Conservation (phyloP, 768 basidiomycete genomes). For the Zangia roseola region DNA sequence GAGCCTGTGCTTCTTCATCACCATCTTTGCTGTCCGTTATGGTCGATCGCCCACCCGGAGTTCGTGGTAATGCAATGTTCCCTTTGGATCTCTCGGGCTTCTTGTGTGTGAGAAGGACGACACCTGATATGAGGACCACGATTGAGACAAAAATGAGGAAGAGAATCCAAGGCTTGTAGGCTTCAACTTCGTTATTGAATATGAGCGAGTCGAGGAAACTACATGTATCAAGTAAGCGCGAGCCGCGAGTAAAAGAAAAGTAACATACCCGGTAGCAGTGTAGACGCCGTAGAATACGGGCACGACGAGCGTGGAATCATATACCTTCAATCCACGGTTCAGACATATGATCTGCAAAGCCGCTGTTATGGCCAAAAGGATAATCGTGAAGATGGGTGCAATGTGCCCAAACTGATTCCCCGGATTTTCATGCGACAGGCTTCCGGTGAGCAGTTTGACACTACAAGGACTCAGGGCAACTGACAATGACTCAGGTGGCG, state of each 20-base stretch:
- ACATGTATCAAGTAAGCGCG: constrained; percentile 5
- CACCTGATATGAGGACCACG: constrained; percentile 81
- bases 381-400: constrained; percentile 74
- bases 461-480: constrained; percentile 35
- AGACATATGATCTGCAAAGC: constrained; percentile 90
- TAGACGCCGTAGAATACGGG: constrained; percentile 95
- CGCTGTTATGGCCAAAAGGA: constrained; percentile 64
- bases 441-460: constrained; percentile 78
- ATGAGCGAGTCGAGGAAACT: constrained; percentile 66
- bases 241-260: background rate
- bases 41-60: constrained; percentile 25
- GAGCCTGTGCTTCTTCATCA: constrained; percentile 39
- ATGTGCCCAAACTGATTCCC: constrained; percentile 87
- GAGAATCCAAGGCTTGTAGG: constrained; percentile 87
- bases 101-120: constrained; percentile 92
- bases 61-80: constrained; percentile 27
- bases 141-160: constrained; percentile 89
- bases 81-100: constrained; percentile 60
- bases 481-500: background rate
- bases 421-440: constrained; percentile 73
- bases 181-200: constrained; percentile 82
- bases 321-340: constrained; percentile 85
- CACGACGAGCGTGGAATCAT: constrained; percentile 88
- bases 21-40: constrained; percentile 12
- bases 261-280: constrained; percentile 70